Conservation (phyloP, 2,329 filamentous ascomycete genomes). For the Alternaria arborescens region DNA sequence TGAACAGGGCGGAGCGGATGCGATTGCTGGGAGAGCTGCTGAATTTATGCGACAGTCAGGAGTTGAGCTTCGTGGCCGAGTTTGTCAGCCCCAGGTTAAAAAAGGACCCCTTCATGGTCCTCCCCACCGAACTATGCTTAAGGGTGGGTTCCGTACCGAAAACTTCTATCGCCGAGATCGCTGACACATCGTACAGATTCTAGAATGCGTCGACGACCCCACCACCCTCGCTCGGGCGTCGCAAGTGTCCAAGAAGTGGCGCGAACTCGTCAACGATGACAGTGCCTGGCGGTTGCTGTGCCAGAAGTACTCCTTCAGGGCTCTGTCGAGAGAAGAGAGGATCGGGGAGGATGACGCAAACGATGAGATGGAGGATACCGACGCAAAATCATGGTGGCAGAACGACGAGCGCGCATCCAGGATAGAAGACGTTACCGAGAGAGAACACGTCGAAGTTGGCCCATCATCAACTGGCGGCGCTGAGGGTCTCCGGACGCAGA, state of each 20-base stretch:
- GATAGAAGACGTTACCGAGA: constrained; percentile 35
- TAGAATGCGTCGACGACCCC: constrained; percentile 97
- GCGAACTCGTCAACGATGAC: constrained; percentile 91
- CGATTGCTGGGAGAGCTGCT: constrained; percentile 86
- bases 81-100: constrained; percentile 94
- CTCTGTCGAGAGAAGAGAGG: constrained; percentile 59
- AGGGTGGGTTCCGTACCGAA: constrained; percentile 65
- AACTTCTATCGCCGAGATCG: background rate
- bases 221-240: constrained; percentile 92
- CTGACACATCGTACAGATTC: constrained; percentile 67
- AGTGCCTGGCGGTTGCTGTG: constrained; percentile 98
- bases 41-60: constrained; percentile 93
- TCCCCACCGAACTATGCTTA: constrained; percentile 92
- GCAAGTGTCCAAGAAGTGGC: constrained; percentile 95
- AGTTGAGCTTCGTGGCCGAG: constrained; percentile 94
- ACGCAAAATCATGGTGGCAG: constrained; percentile 36
- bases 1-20: constrained; percentile 78
- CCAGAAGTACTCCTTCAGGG: constrained; percentile 89
- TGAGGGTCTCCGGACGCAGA: constrained; percentile 61
- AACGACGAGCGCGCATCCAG: constrained; percentile 39
- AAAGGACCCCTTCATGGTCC: constrained; percentile 91
- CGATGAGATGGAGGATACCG: constrained; percentile 40
- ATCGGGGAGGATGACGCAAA: constrained; percentile 36
- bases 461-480: constrained; percentile 58
- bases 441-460: constrained; percentile 39